Conservation (phyloP, 345 rosid species). For the Linum usitatissimum region DNA sequence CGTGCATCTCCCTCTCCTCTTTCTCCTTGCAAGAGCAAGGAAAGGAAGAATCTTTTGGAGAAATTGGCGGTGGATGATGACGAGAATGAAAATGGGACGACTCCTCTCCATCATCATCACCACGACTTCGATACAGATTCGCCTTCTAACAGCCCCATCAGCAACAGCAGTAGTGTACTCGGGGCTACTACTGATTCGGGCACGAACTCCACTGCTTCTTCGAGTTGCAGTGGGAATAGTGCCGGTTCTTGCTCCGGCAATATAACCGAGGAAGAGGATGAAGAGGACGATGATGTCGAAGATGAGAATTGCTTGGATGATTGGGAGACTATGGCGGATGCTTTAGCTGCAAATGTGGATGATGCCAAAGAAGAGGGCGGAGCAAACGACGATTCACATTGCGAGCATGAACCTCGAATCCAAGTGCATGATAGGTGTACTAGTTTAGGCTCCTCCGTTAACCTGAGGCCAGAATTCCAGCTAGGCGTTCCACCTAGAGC, state of each 20-base stretch:
- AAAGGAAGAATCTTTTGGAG: slow-evolving; percentile 29
- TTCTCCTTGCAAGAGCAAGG: slow-evolving; percentile 8
- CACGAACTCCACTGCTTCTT: slow-evolving; percentile 35
- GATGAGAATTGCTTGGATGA: slow-evolving; percentile 79
- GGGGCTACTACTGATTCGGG: slow-evolving; percentile 35
- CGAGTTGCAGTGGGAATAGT: slow-evolving; percentile 38
- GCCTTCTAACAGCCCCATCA: slow-evolving; percentile 47
- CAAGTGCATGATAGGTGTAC: slow-evolving; percentile 16
- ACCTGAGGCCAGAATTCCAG: slow-evolving; percentile 19
- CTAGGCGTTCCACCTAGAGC: slow-evolving; percentile 22
- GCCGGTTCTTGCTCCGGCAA: slow-evolving; percentile 78
- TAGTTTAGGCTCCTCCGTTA: slow-evolving; percentile 20
- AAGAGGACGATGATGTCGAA: slow-evolving; percentile 7
- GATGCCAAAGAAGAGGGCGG: slow-evolving; percentile 22
- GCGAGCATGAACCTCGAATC: slow-evolving; percentile 16
- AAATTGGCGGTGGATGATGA: slow-evolving; percentile 30
- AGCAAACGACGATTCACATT: slow-evolving; percentile 18
- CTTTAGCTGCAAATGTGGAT: slow-evolving; percentile 59
- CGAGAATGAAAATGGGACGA: slow-evolving; percentile 20
- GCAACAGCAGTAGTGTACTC: slow-evolving; percentile 22
- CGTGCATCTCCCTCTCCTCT: not conserved
- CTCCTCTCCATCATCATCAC: slow-evolving; percentile 14
- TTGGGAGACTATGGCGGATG: slow-evolving; percentile 97
- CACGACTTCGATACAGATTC: slow-evolving; percentile 50
- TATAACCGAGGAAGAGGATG: slow-evolving; percentile 72